Evolutionary conservation across 1,284 basidiomycete genomes (phyloP).

Genomic region (Psilocybe mexicana): DNA sequence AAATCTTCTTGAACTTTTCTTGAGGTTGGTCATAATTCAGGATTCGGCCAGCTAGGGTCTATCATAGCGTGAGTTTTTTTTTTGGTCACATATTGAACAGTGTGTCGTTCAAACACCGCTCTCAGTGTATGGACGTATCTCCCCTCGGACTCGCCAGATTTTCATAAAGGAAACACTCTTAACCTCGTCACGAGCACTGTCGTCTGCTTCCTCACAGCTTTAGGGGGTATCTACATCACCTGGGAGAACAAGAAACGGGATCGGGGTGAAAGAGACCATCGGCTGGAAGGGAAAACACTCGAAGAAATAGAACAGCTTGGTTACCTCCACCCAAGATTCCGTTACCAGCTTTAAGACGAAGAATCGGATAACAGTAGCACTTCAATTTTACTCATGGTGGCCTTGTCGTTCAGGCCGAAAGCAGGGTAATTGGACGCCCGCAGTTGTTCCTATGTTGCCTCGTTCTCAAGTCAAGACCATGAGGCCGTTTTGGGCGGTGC

Average conservation of each 20-base stretch:
- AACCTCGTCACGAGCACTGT: constrained; percentile 39
- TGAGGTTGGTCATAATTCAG: constrained; percentile 12
- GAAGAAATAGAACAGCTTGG: constrained; percentile 41
- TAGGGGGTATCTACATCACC: constrained; percentile 36
- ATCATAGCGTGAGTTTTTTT: constrained; percentile 37
- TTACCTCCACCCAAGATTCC: constrained; percentile 43
- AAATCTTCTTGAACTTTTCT: background rate
- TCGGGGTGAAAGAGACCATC: constrained; percentile 40
- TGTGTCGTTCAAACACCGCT: background rate
- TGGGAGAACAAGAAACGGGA: constrained; percentile 43
- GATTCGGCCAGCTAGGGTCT: constrained; percentile 40
- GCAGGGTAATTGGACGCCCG: too few relatives aligned
- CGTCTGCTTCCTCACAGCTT: constrained; percentile 31
- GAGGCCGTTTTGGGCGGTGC: too few relatives aligned
- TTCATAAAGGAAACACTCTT: constrained; percentile 43
- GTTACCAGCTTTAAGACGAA: constrained; percentile 38
- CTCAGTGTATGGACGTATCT: constrained; percentile 41
- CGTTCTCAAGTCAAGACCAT: too few relatives aligned
- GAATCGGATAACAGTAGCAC: too few relatives aligned
- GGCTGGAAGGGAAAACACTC: constrained; percentile 36
- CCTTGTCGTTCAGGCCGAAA: too few relatives aligned
- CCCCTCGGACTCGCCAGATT: constrained; percentile 41
- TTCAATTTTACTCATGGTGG: too few relatives aligned
- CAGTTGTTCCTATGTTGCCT: too few relatives aligned
- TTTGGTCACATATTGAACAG: background rate